phyloP scores from a whole-genome alignment of 129 eudicot species.

The Flaveria sonorensis region DNA sequence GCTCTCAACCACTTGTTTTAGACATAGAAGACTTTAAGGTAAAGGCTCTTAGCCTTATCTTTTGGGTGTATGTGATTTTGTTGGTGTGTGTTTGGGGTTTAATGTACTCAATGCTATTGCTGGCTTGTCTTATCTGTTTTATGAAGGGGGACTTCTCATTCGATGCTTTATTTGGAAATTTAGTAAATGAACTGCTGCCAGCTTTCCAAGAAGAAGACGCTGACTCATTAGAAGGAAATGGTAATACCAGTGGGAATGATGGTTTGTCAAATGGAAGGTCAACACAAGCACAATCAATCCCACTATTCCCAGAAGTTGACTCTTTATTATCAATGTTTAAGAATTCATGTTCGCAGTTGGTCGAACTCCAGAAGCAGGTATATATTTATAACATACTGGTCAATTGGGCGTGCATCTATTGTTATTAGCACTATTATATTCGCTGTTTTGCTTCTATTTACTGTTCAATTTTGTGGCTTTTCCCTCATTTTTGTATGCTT shows the following conservation, averaged over 20 bases:
- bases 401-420: neutral
- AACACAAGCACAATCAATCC: slow-evolving; percentile 56
- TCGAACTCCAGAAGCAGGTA: slow-evolving; percentile 81
- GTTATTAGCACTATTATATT: slow-evolving; percentile 11
- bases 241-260: slow-evolving; percentile 52
- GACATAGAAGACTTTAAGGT: slow-evolving; percentile 93
- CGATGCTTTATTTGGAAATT: slow-evolving; percentile 85
- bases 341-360: slow-evolving; percentile 82
- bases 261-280: slow-evolving; percentile 61
- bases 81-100: slow-evolving; percentile 7
- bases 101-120: slow-evolving; percentile 23
- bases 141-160: slow-evolving; percentile 87
- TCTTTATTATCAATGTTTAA: slow-evolving; percentile 74
- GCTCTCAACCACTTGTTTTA: slow-evolving; percentile 68
- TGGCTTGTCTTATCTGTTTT: slow-evolving; percentile 21
- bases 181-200: slow-evolving; percentile 87
- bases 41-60: slow-evolving; percentile 1
- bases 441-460: slow-evolving; percentile 21
- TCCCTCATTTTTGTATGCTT: slow-evolving; percentile 12
- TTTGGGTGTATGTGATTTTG: neutral
- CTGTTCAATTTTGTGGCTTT: slow-evolving; percentile 16
- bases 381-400: neutral
- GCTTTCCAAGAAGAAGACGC: slow-evolving; percentile 78
- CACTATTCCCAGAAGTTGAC: slow-evolving; percentile 95
- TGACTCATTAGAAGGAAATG: slow-evolving; percentile 67